Evolutionary conservation across 163 green algal species (phyloP).

Genomic region (Scenedesmus sp.): DNA sequence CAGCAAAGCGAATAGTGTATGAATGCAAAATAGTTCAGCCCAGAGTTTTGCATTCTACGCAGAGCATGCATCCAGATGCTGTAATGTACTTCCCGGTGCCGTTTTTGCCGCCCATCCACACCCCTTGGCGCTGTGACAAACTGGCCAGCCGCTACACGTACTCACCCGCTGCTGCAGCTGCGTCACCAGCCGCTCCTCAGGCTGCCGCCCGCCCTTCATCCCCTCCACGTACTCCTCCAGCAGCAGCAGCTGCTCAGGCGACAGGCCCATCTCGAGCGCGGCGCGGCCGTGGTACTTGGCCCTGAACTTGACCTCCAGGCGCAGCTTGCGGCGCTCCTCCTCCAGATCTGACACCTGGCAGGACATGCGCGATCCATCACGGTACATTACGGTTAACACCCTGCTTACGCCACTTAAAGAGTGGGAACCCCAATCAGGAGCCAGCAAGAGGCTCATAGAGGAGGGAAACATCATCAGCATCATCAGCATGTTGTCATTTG

Average conservation of each 20-base stretch:
- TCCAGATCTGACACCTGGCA: slow-evolving; percentile 75
- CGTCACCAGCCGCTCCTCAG: slow-evolving; percentile 67
- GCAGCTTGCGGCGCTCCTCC: slow-evolving; percentile 79
- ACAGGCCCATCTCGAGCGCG: slow-evolving; percentile 70
- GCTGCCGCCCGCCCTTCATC: slow-evolving; percentile 63
- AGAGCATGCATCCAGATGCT: not conserved
- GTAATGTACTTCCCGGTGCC: not conserved
- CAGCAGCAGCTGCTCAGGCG: slow-evolving; percentile 73
- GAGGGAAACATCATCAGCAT: not conserved
- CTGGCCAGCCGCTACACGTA: no score
- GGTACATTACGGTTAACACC: not conserved
- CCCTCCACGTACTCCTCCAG: slow-evolving; percentile 73
- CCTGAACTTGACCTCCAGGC: slow-evolving; percentile 72
- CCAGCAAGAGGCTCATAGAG: no score
- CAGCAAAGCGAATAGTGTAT: not conserved
- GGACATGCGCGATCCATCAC: not conserved
- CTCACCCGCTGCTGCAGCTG: slow-evolving; percentile 71
- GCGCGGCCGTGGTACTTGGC: slow-evolving; percentile 75
- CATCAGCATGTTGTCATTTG: not conserved
- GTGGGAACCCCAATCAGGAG: no score
- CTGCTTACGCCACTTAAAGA: not conserved
- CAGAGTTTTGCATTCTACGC: not conserved
- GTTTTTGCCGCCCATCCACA: no score
- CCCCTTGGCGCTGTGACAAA: no score
- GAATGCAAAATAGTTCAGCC: not conserved